A percentile compares a stretch with the other conserved stretches of the same genome.
Evolutionary conservation across 345 rosid genomes (phyloP).

Genomic region (Pelargonium nanum): DNA sequence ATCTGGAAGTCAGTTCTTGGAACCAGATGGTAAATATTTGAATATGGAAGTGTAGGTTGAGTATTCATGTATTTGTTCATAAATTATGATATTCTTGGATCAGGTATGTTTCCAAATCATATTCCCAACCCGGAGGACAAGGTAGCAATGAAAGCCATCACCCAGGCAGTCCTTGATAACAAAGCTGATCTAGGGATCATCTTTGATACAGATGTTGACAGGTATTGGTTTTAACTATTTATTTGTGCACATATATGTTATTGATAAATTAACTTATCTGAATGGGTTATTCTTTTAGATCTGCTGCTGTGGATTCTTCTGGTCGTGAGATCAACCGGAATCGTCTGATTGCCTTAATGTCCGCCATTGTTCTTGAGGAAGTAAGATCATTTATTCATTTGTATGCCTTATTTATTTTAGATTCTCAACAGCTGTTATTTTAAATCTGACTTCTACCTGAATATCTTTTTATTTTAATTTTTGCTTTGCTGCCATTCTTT

Average conservation of each 20-base stretch:
- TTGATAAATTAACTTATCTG: neutral
- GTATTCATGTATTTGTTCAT: constrained; percentile 6
- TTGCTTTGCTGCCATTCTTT: constrained; percentile 3
- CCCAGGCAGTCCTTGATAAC: constrained; percentile 76
- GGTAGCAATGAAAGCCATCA: constrained; percentile 80
- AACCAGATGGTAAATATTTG: constrained; percentile 70
- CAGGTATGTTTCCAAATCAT: constrained; percentile 95
- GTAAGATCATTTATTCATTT: constrained; percentile 53
- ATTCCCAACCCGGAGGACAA: constrained; percentile 98
- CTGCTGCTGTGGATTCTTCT: constrained; percentile 96
- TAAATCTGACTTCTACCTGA: neutral
- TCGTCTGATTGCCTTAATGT: constrained; percentile 78
- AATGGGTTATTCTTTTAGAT: constrained; percentile 31
- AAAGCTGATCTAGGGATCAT: constrained; percentile 94
- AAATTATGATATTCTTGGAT: constrained; percentile 10
- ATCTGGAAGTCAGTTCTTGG: constrained; percentile 91
- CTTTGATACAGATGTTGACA: constrained; percentile 97
- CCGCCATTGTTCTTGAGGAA: constrained; percentile 93
- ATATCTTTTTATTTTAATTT: neutral
- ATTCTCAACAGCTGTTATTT: neutral
- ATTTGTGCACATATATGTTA: constrained; percentile 5
- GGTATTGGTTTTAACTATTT: constrained; percentile 29
- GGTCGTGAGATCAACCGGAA: constrained; percentile 88
- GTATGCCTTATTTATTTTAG: neutral
- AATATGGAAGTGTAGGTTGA: constrained; percentile 6